Conservation (phyloP, 2,329 filamentous ascomycete genomes). For the Biscogniauxia sp. region DNA sequence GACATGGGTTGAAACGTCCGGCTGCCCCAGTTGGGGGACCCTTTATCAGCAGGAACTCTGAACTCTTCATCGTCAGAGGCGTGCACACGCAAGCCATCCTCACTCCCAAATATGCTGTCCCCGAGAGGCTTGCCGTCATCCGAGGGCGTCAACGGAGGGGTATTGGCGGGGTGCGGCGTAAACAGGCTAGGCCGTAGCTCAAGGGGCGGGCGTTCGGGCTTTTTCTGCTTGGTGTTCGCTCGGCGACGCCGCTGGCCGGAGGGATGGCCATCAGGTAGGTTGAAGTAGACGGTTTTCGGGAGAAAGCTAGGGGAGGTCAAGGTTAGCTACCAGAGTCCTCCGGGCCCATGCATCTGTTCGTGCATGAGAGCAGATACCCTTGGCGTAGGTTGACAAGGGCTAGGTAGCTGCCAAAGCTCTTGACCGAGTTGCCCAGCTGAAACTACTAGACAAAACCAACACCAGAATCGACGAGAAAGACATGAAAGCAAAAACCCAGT, state of each 20-base stretch:
- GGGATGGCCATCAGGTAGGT: constrained; percentile 55
- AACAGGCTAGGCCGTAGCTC: constrained; percentile 53
- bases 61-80: constrained; percentile 50
- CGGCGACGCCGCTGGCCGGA: constrained; percentile 34
- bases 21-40: constrained; percentile 74
- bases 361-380: background rate
- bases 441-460: background rate
- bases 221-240: constrained; percentile 26
- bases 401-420: background rate
- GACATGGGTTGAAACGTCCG: constrained; percentile 77
- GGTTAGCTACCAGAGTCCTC: constrained; percentile 13
- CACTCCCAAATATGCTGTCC: constrained; percentile 52
- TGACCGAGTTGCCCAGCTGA: background rate
- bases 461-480: constrained; percentile 6
- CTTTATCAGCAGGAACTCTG: constrained; percentile 67
- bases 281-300: constrained; percentile 89
- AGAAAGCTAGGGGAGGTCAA: constrained; percentile 66
- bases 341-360: constrained; percentile 9
- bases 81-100: constrained; percentile 56
- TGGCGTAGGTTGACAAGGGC: background rate
- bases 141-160: constrained; percentile 55
- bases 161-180: constrained; percentile 45
- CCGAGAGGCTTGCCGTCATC: constrained; percentile 40
- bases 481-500: background rate
- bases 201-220: constrained; percentile 25